Evolutionary conservation across 2,329 filamentous ascomycete genomes (phyloP).

Genomic region (Aureobasidium sp.): DNA sequence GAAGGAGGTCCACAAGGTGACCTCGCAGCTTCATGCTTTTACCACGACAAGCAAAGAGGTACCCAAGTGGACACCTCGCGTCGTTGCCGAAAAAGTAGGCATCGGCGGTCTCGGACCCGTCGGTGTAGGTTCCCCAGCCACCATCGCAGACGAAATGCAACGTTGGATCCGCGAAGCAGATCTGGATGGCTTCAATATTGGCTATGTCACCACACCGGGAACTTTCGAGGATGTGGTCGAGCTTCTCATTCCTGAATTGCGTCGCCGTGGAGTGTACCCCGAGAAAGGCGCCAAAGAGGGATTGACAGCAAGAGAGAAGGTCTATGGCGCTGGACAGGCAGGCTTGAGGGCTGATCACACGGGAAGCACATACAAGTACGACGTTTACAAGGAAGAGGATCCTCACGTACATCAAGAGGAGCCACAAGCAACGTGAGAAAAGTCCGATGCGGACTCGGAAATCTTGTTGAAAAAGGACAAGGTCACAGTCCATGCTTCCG

Average conservation of each 20-base stretch:
- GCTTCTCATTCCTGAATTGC: conserved; percentile 39
- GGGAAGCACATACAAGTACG: too few species aligned
- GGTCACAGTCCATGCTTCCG: too few species aligned
- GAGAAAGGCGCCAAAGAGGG: conserved; percentile 10
- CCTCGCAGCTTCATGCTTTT: conserved; percentile 61
- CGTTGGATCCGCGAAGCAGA: conserved; percentile 74
- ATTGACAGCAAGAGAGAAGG: conserved; percentile 29
- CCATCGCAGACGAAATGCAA: conserved; percentile 74
- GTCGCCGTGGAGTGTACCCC: conserved; percentile 36
- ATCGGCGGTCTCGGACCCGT: conserved; percentile 74
- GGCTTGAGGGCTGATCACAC: too few species aligned
- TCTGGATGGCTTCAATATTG: conserved; percentile 80
- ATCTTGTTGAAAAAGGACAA: too few species aligned
- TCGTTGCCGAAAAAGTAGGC: conserved; percentile 72
- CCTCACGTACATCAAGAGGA: too few species aligned
- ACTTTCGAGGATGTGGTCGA: conserved; percentile 75
- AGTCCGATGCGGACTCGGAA: too few species aligned
- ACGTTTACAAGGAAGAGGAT: too few species aligned
- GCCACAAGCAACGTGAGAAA: too few species aligned
- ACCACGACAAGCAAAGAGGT: conserved; percentile 61
- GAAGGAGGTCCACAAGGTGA: conserved; percentile 67
- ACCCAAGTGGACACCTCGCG: conserved; percentile 76
- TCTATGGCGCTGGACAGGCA: too few species aligned
- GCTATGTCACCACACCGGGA: conserved; percentile 72
- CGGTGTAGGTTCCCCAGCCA: conserved; percentile 68